Evolutionary conservation across 176 grass and related monocot genomes (phyloP).

Genomic region (Carex littledalei): DNA sequence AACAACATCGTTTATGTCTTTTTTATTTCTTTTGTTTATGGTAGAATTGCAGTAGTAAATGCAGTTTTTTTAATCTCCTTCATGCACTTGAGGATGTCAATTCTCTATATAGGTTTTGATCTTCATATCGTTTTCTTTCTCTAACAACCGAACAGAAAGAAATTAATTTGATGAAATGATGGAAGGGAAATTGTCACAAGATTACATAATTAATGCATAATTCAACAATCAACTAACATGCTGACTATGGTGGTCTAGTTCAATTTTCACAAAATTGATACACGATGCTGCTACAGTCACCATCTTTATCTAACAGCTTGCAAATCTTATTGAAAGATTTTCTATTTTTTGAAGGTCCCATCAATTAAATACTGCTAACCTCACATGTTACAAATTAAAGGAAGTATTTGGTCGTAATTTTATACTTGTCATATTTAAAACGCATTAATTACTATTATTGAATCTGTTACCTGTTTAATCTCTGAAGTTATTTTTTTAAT

Average conservation of each 20-base stretch:
- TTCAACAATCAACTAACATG: conserved; percentile 7
- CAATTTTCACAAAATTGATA: not conserved
- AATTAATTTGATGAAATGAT: not conserved
- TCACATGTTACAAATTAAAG: not conserved
- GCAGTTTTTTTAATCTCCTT: not conserved
- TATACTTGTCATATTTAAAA: not conserved
- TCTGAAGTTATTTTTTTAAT: conserved; percentile 13
- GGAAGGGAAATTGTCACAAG: not conserved
- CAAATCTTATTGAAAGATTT: not conserved
- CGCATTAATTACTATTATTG: not conserved
- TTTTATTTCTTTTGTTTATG: not conserved
- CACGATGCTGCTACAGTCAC: not conserved
- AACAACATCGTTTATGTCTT: not conserved
- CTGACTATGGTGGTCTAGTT: not conserved
- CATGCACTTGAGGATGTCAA: not conserved
- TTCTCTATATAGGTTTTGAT: not conserved
- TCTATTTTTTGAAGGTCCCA: not conserved
- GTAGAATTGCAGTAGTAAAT: not conserved
- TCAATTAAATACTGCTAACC: not conserved
- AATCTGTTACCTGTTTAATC: conserved; percentile 7
- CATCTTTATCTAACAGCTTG: not conserved
- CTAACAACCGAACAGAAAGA: not conserved
- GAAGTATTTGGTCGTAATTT: conserved; percentile 6
- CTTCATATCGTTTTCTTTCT: not conserved
- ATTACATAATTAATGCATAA: conserved; percentile 7